Evolutionary conservation across 2,329 filamentous ascomycete genomes (phyloP), one percentile per base, ranked within the genome.

Genomic region (Teratosphaeriaceae sp.): DNA sequence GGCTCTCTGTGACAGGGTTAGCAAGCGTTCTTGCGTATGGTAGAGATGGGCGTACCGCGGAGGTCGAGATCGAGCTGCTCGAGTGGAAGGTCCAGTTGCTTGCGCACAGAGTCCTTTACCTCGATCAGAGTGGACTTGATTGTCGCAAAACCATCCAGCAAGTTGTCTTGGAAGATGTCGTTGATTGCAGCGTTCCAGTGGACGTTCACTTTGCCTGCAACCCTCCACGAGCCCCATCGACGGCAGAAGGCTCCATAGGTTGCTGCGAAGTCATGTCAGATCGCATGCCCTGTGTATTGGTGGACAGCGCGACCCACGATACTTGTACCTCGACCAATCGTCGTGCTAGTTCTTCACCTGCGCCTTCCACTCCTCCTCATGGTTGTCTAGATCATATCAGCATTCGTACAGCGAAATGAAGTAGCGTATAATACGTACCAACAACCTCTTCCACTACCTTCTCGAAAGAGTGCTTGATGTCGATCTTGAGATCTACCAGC

Each of bases 201-300:
- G 6, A 21, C 27, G 13, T 26, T 20, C 6, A 6, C 6, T 19
- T 33, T 19, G n/a, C 31, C 35, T 16, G 38, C 16, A 4, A 27
- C 12, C 41, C 44, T 47, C 39, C 36, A 50, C 2, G 16, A 8
- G 18, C 48, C 48, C 6, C 33, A 36, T 23, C 38, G 29, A 21
- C 35, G 37, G 29, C 40, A 50, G 29, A 40, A 46, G 3, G 48
- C 40, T 5, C 21, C 22, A 13, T 40, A 48, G 7, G 46, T 44
- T 7, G 9, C 16, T 13, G 35, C n/a, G n/a, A n/a, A n/a, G n/a
- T n/a, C n/a, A n/a, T n/a, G n/a, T n/a, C n/a, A n/a, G n/a, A n/a
- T n/a, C n/a, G n/a, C n/a, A n/a, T n/a, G n/a, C n/a, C n/a, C n/a
- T n/a, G n/a, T n/a, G n/a, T n/a, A n/a, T n/a, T n/a, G n/a, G n/a